phyloP scores from a whole-genome alignment of 257 asterid genomes.

The Solanum ahanhuiri region DNA sequence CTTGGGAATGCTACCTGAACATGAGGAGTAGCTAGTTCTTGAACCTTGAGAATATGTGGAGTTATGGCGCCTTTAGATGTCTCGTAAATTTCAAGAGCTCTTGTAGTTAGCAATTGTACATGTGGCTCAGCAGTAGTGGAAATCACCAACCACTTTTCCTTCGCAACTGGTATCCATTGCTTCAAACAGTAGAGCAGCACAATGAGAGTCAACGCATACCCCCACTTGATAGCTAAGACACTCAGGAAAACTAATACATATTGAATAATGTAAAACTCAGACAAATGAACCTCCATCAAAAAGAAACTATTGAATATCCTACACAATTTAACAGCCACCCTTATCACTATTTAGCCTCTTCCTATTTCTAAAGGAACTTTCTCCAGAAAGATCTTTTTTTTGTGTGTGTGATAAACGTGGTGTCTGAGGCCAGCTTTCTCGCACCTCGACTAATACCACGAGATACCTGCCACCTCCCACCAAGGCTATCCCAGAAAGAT shows the following conservation, averaged over 20 bases:
- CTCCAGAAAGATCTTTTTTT: neutral
- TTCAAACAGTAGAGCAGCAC: constrained; percentile 14
- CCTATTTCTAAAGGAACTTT: neutral
- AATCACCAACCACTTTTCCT: constrained; percentile 70
- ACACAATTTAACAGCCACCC: neutral
- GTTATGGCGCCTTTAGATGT: constrained; percentile 47
- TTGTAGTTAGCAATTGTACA: constrained; percentile 44
- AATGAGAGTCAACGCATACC: neutral
- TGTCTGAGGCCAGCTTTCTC: neutral
- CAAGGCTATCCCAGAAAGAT: neutral
- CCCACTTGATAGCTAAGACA: neutral
- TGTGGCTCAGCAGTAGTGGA: constrained; percentile 58
- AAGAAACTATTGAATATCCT: neutral
- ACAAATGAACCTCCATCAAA: neutral
- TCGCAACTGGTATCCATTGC: constrained; percentile 71
- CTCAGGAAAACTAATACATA: neutral
- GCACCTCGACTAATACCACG: neutral
- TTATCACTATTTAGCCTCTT: neutral
- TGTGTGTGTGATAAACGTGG: neutral
- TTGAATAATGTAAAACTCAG: neutral
- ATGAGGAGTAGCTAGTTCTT: constrained; percentile 68
- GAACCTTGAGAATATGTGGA: constrained; percentile 59
- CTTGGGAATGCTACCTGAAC: constrained; percentile 37
- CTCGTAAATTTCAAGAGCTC: constrained; percentile 53
- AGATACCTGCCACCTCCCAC: neutral